Evolutionary conservation across 139 green algal genomes (phyloP), one percentile per base, ranked within the genome.

Genomic region (Marvania coccoides): DNA sequence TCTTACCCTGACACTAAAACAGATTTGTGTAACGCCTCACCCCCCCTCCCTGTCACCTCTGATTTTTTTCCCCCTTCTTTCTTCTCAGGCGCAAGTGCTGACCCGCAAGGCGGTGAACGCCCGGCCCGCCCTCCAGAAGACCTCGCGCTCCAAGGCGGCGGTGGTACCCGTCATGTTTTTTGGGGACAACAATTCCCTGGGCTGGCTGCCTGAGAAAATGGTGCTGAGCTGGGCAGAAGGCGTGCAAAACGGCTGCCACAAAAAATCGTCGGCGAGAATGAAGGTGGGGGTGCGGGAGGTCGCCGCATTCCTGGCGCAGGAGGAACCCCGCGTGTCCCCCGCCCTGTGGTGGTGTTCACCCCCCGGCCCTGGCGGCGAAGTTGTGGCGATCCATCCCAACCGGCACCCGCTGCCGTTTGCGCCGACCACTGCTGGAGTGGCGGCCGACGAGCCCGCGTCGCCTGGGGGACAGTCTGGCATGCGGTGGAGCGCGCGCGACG

Each of bases 141-240:
- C 40, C 12, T 33, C 40, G 34, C 53, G 39, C 33, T 14, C 5
- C 13, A 76, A 63, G 46, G 37, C 42, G 19, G 35, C 8, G 2
- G 38, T 12, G 19, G 23, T 69, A 13, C 73, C 83, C 0, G 70
- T 90, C 2, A 84, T 87, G 68, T 93, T 93, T 62, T 93, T 92
- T 71, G 87, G 85, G n/a, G 90, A 88, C 2, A 66, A 79, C 19
- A 79, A 88, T 61, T 81, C 89, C 13, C n/a, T n/a, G n/a, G 75
- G 72, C 0, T 93, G 87, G 86, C 67, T 90, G 8, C 65, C 65
- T 15, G 40, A 71, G 1, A 53, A 57, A 3, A 76, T 85, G 30
- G 48, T 79, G 0, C 53, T 83, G 29, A 33, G 45, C 13, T 75
- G 62, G 64, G 33, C 66, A 12, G 70, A 83, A 2, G 82, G 79